Base-by-base conservation (phyloP, 768 basidiomycete species). In the Omphalotus guepiniiformis region DNA sequence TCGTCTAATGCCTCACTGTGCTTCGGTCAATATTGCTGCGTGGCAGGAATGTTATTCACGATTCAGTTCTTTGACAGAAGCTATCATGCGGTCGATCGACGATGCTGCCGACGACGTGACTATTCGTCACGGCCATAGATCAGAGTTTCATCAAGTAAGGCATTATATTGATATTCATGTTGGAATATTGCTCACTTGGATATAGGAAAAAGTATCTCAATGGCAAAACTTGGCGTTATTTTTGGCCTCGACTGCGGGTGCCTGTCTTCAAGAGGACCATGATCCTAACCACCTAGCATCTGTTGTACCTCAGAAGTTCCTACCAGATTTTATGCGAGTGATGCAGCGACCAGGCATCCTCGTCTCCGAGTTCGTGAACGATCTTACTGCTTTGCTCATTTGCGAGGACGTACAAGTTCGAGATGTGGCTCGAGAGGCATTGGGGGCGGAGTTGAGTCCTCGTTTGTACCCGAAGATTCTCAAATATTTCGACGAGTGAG, bases 211-310 rank as follows among this genome's bases (percentile, higher is more conserved):
- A 54, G 77, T 82, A 34, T 77, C 73, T 29, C 86, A 91, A 54
- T 96, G 93, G 92, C 84, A 88, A 56, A 91, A 93, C 58, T 67
- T 91, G 11, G 83, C 87, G 0, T 66, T 91, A 19, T 89, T 86
- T 64, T 69, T 94, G 30, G 80, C 88, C 3, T 78, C 87, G 0
- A 74, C 83, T n/a, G 82, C 83, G 29, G 85, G 85, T 4, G 69
- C 78, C 5, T 85, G 85, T 51, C 66, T 80, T 16, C 67, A 71
- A 32, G 79, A 85, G 13, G 67, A 71, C 36, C 71, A 75, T 26
- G 70, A 81, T 34, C 63, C 74, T 27, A 63, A 66, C n/a, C 69
- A 73, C 19, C 65, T 89, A 19, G 66, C 74, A 15, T 57, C 70
- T 6, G 67, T 82, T 29, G 74, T 89, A 43, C 79, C 85, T 0